Evolutionary conservation across 441 rosid genomes (phyloP).

Genomic region (Eugenia klotzschiana): DNA sequence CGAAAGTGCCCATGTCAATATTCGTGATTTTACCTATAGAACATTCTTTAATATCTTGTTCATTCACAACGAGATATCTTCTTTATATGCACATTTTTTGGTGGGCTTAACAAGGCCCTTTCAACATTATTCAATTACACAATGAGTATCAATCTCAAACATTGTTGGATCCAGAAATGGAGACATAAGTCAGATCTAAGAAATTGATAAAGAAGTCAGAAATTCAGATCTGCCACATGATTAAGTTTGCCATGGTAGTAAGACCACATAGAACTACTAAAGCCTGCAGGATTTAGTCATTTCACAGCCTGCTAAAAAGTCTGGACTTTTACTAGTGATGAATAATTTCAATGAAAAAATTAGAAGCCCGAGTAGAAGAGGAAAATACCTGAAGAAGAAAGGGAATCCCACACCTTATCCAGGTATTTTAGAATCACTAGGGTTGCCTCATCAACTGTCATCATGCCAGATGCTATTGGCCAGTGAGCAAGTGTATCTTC

Average conservation of each 20-base stretch:
- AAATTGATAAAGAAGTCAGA: background rate
- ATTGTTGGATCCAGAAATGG: background rate
- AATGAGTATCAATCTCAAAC: background rate
- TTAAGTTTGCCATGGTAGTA: background rate
- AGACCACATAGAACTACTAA: background rate
- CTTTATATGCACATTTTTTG: background rate
- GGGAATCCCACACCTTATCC: slow-evolving; percentile 76
- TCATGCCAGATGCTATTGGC: slow-evolving; percentile 71
- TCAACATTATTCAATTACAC: background rate
- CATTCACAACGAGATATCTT: background rate
- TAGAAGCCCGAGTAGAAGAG: background rate
- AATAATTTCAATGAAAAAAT: background rate
- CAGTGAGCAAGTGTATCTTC: slow-evolving; percentile 96
- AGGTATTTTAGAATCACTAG: slow-evolving; percentile 75
- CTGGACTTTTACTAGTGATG: background rate
- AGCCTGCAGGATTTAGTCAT: background rate
- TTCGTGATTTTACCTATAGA: background rate
- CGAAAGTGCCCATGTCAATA: background rate
- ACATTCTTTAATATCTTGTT: background rate
- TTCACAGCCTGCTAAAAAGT: background rate
- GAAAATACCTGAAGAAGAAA: slow-evolving; percentile 68
- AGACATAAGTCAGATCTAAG: background rate
- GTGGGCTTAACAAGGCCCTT: background rate
- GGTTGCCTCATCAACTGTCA: slow-evolving; percentile 71
- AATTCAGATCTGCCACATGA: background rate